A percentile compares a stretch with the other conserved stretches of the same genome.
Conservation (phyloP, 1,139 yeast genomes). For the Taiozyma sp. region DNA sequence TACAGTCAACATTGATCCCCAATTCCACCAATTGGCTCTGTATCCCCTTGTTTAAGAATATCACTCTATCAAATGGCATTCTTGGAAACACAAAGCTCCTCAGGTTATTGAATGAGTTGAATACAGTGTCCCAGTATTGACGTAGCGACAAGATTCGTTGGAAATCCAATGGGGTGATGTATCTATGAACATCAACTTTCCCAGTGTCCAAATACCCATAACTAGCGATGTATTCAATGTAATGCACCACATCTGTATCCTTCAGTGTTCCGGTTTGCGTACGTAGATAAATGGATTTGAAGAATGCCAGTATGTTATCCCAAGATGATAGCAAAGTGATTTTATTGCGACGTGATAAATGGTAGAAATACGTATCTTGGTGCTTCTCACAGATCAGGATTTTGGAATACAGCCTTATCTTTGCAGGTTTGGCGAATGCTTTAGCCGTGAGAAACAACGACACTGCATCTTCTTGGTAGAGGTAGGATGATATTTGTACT, state of each 20-base stretch:
- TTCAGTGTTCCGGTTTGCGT: neutral
- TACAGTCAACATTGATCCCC: constrained; percentile 9
- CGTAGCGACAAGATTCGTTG: constrained; percentile 13
- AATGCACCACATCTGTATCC: constrained; percentile 4
- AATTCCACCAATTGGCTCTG: constrained; percentile 5
- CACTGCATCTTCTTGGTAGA: constrained; percentile 16
- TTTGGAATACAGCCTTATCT: constrained; percentile 16
- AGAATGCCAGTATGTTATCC: constrained; percentile 15
- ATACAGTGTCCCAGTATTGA: constrained; percentile 19
- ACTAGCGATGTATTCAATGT: constrained; percentile 16
- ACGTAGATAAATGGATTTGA: constrained; percentile 10
- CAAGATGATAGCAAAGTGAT: constrained; percentile 20
- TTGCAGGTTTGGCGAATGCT: constrained; percentile 12
- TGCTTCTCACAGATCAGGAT: constrained; percentile 21
- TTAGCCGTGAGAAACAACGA: constrained; percentile 11
- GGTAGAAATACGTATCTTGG: constrained; percentile 16
- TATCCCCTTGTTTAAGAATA: constrained; percentile 3
- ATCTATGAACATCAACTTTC: constrained; percentile 14
- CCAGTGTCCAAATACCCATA: constrained; percentile 20
- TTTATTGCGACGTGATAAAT: constrained; percentile 8
- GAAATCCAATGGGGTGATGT: constrained; percentile 10
- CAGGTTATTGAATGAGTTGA: constrained; percentile 11
- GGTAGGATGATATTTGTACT: constrained; percentile 6
- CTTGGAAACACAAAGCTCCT: constrained; percentile 14
- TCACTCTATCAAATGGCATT: constrained; percentile 14